These are phyloP conservation scores for Pseudocercospora macadamiae DNA, from an alignment of 2,329 filamentous ascomycete genomes.

Conservation along the genomic window DNA sequence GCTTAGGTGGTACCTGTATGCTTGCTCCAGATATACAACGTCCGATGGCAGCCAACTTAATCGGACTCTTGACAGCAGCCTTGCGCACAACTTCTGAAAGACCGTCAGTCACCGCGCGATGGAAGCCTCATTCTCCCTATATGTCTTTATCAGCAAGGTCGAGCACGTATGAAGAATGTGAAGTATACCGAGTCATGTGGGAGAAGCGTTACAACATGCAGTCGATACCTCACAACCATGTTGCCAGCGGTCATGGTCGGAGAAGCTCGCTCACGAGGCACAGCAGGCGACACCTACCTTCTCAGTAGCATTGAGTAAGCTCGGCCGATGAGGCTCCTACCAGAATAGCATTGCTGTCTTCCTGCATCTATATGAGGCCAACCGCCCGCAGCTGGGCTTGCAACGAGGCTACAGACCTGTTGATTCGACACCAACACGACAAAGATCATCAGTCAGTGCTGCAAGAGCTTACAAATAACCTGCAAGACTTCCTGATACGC, in stretches of 20 bases:
- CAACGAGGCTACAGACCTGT: background rate
- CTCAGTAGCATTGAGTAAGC: background rate
- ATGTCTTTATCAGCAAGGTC: background rate
- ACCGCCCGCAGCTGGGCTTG: background rate
- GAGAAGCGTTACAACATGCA: no score
- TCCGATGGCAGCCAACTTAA: background rate
- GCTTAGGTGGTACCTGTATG: background rate
- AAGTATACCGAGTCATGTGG: no score
- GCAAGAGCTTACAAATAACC: background rate
- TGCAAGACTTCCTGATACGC: background rate
- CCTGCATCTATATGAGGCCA: no score
- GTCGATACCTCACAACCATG: no score
- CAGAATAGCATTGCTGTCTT: background rate
- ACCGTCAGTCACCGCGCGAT: background rate
- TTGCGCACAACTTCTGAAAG: background rate
- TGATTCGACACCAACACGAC: background rate
- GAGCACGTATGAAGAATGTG: background rate
- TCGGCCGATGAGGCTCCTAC: background rate
- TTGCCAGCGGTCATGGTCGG: background rate
- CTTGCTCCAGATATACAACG: background rate
- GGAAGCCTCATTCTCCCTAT: background rate
- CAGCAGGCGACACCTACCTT: background rate
- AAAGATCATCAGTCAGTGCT: background rate
- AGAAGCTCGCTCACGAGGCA: background rate
- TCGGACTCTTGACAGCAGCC: no score